A percentile compares a stretch with the other conserved stretches of the same genome.
These are phyloP conservation scores for Hericium erinaceus DNA, from an alignment of 768 basidiomycete genomes.

Conservation along the genomic window DNA sequence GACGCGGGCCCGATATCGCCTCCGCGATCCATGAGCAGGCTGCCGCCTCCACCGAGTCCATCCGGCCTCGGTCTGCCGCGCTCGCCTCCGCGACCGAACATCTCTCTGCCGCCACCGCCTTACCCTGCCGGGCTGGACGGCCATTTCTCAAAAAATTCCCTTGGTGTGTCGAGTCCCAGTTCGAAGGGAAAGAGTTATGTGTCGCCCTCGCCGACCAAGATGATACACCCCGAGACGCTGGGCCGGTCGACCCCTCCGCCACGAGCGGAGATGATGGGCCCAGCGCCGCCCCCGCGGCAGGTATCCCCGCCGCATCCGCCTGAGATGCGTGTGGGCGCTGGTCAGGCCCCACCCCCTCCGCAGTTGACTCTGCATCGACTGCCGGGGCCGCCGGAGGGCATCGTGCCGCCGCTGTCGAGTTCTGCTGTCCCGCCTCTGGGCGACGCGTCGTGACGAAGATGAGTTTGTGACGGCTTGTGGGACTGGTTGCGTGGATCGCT, in stretches of 20 bases:
- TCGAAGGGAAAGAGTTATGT: neutral
- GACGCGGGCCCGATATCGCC: neutral
- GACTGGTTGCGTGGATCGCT: neutral
- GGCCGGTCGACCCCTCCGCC: slow-evolving; percentile 6
- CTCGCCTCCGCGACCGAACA: neutral
- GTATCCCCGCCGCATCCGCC: neutral
- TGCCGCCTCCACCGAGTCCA: neutral
- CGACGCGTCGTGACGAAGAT: neutral
- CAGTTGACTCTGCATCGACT: neutral
- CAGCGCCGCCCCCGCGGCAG: neutral
- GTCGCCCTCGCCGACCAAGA: slow-evolving; percentile 6
- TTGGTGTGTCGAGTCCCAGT: neutral
- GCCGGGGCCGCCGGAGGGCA: neutral
- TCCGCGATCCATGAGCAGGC: neutral
- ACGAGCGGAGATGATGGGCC: neutral
- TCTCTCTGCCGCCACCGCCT: neutral
- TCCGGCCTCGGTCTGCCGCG: neutral
- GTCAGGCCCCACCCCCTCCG: neutral
- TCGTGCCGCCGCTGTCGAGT: neutral
- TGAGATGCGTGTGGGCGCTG: neutral
- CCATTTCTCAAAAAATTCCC: neutral
- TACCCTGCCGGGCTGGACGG: neutral
- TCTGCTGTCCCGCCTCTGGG: neutral
- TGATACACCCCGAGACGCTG: neutral
- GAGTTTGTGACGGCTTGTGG: neutral